A percentile compares a stretch with the other conserved stretches of the same genome.
phyloP scores from a whole-genome alignment of 495 filamentous ascomycete species.

The Aspergillus nanangensis region DNA sequence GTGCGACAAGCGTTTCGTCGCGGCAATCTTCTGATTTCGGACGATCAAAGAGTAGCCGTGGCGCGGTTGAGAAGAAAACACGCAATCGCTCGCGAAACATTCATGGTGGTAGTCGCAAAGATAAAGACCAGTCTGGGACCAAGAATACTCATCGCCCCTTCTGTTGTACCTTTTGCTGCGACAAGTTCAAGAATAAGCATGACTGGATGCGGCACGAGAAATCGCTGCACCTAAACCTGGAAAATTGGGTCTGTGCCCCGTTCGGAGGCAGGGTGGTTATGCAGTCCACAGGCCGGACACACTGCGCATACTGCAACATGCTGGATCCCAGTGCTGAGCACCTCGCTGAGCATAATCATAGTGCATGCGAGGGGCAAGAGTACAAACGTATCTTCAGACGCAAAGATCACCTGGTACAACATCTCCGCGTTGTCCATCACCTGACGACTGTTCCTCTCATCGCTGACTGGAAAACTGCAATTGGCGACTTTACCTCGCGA shows the following conservation, averaged over 20 bases:
- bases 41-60: too few relatives aligned
- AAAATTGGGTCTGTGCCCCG: constrained; percentile 70
- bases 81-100: too few relatives aligned
- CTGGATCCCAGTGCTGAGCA: constrained; percentile 15
- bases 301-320: constrained; percentile 21
- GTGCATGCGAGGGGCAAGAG: constrained; percentile 60
- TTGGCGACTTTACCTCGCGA: constrained; percentile 53
- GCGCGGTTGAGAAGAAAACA: too few relatives aligned
- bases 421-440: constrained; percentile 66
- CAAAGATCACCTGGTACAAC: constrained; percentile 77
- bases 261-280: constrained; percentile 36
- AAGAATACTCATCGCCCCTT: too few relatives aligned
- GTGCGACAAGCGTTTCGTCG: too few relatives aligned
- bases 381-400: constrained; percentile 68
- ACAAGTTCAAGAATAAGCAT: constrained; percentile 73
- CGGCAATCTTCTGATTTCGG: too few relatives aligned
- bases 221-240: constrained; percentile 68
- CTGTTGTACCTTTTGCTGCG: constrained; percentile 74
- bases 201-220: constrained; percentile 83
- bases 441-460: constrained; percentile 55
- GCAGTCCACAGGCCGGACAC: constrained; percentile 49
- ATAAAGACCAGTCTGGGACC: too few relatives aligned
- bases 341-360: constrained; percentile 48
- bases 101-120: too few relatives aligned
- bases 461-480: constrained; percentile 63